Base-by-base conservation (phyloP, 139 green algal species). In the Marvania coccoides region DNA sequence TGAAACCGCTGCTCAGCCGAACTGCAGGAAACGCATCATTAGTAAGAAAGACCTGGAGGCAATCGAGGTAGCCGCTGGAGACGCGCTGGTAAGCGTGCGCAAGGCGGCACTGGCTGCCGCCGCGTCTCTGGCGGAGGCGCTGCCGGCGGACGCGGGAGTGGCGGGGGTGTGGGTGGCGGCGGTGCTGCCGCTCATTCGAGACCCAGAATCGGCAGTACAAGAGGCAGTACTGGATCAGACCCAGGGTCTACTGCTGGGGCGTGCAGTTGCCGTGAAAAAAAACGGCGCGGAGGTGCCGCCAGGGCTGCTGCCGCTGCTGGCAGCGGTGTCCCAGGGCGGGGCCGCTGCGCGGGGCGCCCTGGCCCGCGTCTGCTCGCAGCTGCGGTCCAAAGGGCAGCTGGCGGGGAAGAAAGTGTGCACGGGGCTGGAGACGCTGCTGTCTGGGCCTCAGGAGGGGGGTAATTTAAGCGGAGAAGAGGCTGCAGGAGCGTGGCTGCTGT, bases 41-140 rank as follows among this genome's bases (percentile, higher is more conserved):
- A n/a, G n/a, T n/a, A n/a, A n/a, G n/a, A 42, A 69, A 29, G 82
- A 90, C 74, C 35, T 87, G 15, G 61, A 58, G 6, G 75, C 77
- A 15, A 47, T 93, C 29, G 80, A 88, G 54, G 77, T 67, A 1
- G 86, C 83, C 3, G 71, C 76, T 6, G 64, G 61, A 30, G 86
- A 92, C 61, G 47, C 80, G 3, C 76, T 92, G 67, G 80, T 93
- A 54, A 88, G 67, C 38, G 84, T 91, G 51, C 76, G 84, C 59
- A 79, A 78, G 58, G 79, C 78, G 1, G 83, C 69, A 0, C 62
- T 90, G 64, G 37, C 65, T 8, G 81, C 77, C 3, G 65, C 64
- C 6, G 65, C 59, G n/a, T 59, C 39, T 7, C 83, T 91, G 61
- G 61, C 83, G 29, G 10, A 34, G 14, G 63, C 63, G 42, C 75